These are phyloP conservation scores for Circinella umbellata DNA, from an alignment of 371 early-diverging fungal genomes.

Conservation along the genomic window DNA sequence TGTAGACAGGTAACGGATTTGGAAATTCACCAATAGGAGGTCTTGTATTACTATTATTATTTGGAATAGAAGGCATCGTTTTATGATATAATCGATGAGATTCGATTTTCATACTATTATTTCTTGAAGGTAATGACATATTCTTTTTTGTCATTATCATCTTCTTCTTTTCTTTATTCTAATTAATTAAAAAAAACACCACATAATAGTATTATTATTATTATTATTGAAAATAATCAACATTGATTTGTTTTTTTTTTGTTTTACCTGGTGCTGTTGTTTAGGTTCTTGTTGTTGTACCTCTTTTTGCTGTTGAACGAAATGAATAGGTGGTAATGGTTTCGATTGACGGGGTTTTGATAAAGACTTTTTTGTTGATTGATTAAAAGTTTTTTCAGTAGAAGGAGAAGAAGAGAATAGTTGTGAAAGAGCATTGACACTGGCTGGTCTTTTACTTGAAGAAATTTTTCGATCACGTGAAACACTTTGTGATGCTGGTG, in stretches of 20 bases:
- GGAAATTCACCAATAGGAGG: neutral
- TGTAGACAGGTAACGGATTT: constrained; percentile 15
- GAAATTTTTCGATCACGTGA: constrained; percentile 5
- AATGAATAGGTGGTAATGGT: constrained; percentile 5
- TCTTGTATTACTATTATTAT: neutral
- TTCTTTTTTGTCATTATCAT: no score
- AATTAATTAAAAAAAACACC: neutral
- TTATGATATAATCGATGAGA: neutral
- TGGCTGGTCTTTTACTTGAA: neutral
- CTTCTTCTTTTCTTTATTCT: neutral
- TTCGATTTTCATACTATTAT: neutral
- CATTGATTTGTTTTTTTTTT: neutral
- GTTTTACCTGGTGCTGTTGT: no score
- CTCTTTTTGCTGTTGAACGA: no score
- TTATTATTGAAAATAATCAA: neutral
- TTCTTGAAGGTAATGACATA: neutral
- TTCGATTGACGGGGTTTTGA: neutral
- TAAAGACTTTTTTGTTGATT: neutral
- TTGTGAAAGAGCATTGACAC: neutral
- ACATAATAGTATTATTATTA: no score
- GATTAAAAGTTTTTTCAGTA: neutral
- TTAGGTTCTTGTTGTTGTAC: no score
- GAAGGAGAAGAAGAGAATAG: neutral
- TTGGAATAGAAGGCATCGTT: constrained; percentile 10
- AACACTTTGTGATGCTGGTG: constrained; percentile 6